Evolutionary conservation across 306 rosid species (phyloP), one percentile per base, ranked within the genome.

Genomic region (Dryas drummondii): DNA sequence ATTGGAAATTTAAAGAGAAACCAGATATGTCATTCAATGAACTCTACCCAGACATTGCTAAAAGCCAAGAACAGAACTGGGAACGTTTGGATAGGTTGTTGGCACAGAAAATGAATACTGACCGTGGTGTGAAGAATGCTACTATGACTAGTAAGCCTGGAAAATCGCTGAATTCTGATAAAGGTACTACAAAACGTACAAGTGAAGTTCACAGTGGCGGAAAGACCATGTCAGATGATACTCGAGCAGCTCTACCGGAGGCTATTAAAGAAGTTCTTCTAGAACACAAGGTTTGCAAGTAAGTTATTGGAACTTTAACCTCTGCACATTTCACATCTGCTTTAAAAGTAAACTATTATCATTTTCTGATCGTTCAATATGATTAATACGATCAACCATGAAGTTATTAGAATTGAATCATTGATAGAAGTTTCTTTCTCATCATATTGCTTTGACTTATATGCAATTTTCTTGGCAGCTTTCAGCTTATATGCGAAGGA

Each of bases 251-350:
- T 81, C 86, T 94, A 56, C 86, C 56, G n/a, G 70, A 57, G 66
- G 78, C 70, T 50, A 71, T 81, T 59, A 79, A 89, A 70, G 84
- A 84, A 78, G 97, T 87, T 66, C 87, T 94, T 76, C 92, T 88
- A 70, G 81, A 74, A 44, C 86, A 87, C 84, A 84, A 87, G 78
- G 97, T 94, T 83, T 94, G 99, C 97, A 94, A 94, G 97, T 94
- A 85, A 4, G 70, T 11, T 49, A 53, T 56, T 4, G 3, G 44
- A 53, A 27, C 19, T 52, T 54, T 53, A n/a, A n/a, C 22, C 6
- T 19, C 52, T 71, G 17, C 51, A 19, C 12, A 42, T 54, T 54
- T 55, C 22, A n/a, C 57, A 2, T n/a, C 16, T 69, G 55, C 10
- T 26, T 13, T 27, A 26, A 13, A 19, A 41, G 10, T 50, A 10